phyloP scores from a whole-genome alignment of 192 early-diverging fungal species.

The Coemansia sp. region DNA sequence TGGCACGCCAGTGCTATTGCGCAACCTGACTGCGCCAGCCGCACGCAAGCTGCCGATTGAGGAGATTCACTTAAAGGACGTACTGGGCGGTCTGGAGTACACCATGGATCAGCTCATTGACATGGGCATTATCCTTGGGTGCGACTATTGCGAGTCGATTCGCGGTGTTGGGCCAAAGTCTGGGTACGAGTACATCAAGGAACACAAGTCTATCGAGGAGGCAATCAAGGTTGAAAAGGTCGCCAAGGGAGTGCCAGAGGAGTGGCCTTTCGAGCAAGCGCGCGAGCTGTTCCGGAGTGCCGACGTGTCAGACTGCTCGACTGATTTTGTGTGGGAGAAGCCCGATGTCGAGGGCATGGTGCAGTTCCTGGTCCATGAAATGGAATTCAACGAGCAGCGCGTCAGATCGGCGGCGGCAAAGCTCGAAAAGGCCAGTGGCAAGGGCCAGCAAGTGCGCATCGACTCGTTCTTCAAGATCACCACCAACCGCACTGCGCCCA shows the following conservation, averaged over 20 bases:
- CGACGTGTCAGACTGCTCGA: constrained; percentile 69
- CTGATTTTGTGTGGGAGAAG: constrained; percentile 69
- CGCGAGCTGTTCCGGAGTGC: constrained; percentile 85
- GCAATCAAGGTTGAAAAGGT: constrained; percentile 77
- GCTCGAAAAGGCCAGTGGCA: constrained; percentile 72
- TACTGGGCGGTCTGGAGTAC: constrained; percentile 77
- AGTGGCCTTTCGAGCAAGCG: constrained; percentile 92
- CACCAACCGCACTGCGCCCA: constrained; percentile 10
- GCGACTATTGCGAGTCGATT: constrained; percentile 97
- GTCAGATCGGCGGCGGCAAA: constrained; percentile 81
- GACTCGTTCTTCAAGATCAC: constrained; percentile 85
- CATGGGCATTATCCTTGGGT: constrained; percentile 94
- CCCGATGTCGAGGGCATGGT: constrained; percentile 85
- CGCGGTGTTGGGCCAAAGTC: constrained; percentile 88
- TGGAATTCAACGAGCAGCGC: constrained; percentile 94
- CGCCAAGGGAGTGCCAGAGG: constrained; percentile 78
- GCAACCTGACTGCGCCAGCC: constrained; percentile 93
- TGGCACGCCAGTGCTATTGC: constrained; percentile 82
- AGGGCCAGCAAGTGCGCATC: constrained; percentile 88
- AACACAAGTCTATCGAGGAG: constrained; percentile 82
- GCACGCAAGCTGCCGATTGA: constrained; percentile 87
- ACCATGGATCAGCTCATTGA: constrained; percentile 90
- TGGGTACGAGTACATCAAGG: constrained; percentile 82
- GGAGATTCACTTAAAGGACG: constrained; percentile 84
- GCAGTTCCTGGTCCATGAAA: constrained; percentile 89